Percentiles rank a stretch among this genome's conserved stretches.
Evolutionary conservation across 305 asterid species (phyloP).

Genomic region (Fraxinus ornus): DNA sequence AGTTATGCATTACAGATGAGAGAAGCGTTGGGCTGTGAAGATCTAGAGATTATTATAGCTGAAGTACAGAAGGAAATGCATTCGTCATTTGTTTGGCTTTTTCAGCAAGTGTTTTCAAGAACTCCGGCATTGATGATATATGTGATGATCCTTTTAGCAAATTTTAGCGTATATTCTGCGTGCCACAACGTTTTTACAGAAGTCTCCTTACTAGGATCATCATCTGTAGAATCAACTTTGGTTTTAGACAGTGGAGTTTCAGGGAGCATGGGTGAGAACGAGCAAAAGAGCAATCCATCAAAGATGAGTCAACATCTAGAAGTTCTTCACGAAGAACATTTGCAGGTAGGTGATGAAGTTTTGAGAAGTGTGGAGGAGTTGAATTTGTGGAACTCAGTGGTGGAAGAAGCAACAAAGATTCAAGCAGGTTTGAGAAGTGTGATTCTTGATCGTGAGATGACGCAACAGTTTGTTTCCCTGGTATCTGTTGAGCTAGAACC

Average conservation of each 20-base stretch:
- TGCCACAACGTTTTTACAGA: conserved; percentile 30
- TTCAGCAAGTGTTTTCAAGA: conserved; percentile 72
- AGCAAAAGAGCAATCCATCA: conserved; percentile 14
- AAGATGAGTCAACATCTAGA: conserved; percentile 8
- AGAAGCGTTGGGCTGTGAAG: conserved; percentile 54
- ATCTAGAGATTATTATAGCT: conserved; percentile 43
- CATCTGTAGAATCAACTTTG: neutral
- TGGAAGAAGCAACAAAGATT: conserved; percentile 54
- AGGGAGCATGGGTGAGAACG: neutral
- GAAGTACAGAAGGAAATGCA: conserved; percentile 68
- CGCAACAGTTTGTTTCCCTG: conserved; percentile 56
- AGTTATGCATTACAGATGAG: conserved; percentile 66
- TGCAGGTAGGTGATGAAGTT: conserved; percentile 12
- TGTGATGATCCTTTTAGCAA: conserved; percentile 71
- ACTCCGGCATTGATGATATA: conserved; percentile 73
- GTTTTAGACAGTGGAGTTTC: neutral
- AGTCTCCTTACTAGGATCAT: neutral
- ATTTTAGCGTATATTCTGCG: conserved; percentile 56
- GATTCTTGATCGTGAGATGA: conserved; percentile 42
- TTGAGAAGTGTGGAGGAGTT: conserved; percentile 38
- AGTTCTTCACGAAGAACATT: neutral
- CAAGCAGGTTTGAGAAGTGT: conserved; percentile 23
- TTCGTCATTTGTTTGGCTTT: conserved; percentile 70
- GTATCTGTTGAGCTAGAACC: conserved; percentile 51
- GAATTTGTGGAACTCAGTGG: conserved; percentile 57